Evolutionary conservation across 768 basidiomycete genomes (phyloP).

Genomic region (Crucibulum laeve): DNA sequence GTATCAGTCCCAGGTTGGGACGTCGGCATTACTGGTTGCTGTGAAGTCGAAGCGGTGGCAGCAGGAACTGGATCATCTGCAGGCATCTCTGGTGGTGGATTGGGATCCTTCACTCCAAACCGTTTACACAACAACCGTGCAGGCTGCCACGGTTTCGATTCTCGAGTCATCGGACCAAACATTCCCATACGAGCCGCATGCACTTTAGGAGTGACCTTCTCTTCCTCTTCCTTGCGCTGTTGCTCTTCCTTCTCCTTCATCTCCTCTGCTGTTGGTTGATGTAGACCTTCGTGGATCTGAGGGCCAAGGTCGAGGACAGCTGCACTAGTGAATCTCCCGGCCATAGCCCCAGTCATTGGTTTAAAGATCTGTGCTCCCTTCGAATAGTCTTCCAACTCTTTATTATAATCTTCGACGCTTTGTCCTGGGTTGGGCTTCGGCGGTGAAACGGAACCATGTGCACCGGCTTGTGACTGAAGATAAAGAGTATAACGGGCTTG

Average conservation of each 20-base stretch:
- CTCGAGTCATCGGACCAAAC: slow-evolving; percentile 87
- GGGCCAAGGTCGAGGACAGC: slow-evolving; percentile 65
- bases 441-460: slow-evolving; percentile 38
- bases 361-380: slow-evolving; percentile 89
- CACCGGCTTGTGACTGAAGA: slow-evolving; percentile 66
- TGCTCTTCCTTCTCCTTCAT: slow-evolving; percentile 37
- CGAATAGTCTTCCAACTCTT: slow-evolving; percentile 82
- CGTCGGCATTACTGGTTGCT: slow-evolving; percentile 6
- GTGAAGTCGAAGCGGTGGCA: slow-evolving; percentile 9
- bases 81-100: slow-evolving; percentile 47
- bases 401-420: slow-evolving; percentile 63
- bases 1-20: slow-evolving; percentile 13
- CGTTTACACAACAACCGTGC: slow-evolving; percentile 86
- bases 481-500: slow-evolving; percentile 85
- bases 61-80: slow-evolving; percentile 20
- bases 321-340: slow-evolving; percentile 86
- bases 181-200: slow-evolving; percentile 83
- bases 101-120: slow-evolving; percentile 88
- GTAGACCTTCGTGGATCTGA: slow-evolving; percentile 61
- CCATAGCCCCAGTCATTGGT: slow-evolving; percentile 90
- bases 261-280: slow-evolving; percentile 50
- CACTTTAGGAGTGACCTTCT: slow-evolving; percentile 71
- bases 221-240: slow-evolving; percentile 36
- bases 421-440: slow-evolving; percentile 55
- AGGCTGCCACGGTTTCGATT: slow-evolving; percentile 73